phyloP scores from a whole-genome alignment of 1,284 basidiomycete species.

The Xerocomus cyaneibrunnescens region DNA sequence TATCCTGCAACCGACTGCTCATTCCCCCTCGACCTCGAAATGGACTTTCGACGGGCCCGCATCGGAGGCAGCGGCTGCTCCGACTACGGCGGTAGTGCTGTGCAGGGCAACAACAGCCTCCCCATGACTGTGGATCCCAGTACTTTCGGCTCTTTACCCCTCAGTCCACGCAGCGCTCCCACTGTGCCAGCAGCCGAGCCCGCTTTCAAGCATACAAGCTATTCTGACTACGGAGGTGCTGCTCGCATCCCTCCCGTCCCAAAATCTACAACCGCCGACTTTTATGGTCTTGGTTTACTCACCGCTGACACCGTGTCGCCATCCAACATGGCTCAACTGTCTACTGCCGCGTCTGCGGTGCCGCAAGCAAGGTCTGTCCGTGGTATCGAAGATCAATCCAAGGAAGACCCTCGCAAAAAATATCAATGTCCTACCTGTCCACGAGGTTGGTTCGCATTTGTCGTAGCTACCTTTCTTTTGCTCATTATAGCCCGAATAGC shows the following conservation, averaged over 20 bases:
- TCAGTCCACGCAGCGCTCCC: constrained; percentile 59
- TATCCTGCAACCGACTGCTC: constrained; percentile 53
- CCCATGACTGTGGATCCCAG: constrained; percentile 48
- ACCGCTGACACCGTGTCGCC: constrained; percentile 49
- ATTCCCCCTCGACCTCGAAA: constrained; percentile 61
- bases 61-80: constrained; percentile 49
- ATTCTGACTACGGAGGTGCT: constrained; percentile 61
- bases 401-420: constrained; percentile 69
- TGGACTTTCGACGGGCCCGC: constrained; percentile 65
- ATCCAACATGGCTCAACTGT: constrained; percentile 51
- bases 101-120: constrained; percentile 41
- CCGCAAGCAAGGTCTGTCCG: constrained; percentile 40
- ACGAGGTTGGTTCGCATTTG: constrained; percentile 48
- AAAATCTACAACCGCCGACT: constrained; percentile 54
- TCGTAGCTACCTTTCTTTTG: neutral
- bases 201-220: constrained; percentile 49
- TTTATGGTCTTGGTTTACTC: constrained; percentile 47
- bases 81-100: constrained; percentile 48
- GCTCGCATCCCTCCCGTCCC: constrained; percentile 42
- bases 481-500: constrained; percentile 42
- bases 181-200: constrained; percentile 36
- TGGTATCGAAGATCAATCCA: constrained; percentile 41
- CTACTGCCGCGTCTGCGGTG: constrained; percentile 44
- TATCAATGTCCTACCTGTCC: constrained; percentile 73
- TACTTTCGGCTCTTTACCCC: constrained; percentile 57